phyloP scores from a whole-genome alignment of 768 basidiomycete species.

The Hericium rajendrae region DNA sequence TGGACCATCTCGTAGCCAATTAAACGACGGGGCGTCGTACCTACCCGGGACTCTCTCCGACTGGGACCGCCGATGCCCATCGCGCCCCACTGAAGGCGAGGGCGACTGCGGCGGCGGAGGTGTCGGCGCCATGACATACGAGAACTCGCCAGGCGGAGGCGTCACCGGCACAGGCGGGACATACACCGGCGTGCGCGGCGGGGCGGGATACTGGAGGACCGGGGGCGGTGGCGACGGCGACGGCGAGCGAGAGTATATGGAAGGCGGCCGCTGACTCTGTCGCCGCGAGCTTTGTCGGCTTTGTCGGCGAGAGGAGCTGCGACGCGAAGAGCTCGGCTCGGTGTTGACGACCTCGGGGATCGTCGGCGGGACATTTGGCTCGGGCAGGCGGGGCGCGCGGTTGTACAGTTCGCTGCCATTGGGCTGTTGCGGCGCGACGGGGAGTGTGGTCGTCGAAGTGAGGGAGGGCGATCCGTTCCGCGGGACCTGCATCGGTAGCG shows the following conservation, averaged over 20 bases:
- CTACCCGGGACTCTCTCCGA: not conserved
- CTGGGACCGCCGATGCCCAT: not conserved
- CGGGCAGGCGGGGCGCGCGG: not conserved
- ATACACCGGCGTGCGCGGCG: not conserved
- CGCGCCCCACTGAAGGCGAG: not conserved
- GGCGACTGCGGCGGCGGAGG: not conserved
- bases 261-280: not conserved
- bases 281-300: no score
- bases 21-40: no score
- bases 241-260: not conserved
- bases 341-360: constrained; percentile 13
- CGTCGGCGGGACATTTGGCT: constrained; percentile 3
- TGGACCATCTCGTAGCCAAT: no score
- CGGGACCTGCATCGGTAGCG: not conserved
- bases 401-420: not conserved
- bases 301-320: not conserved
- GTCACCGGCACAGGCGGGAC: not conserved
- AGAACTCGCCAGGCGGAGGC: not conserved
- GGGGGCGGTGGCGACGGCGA: not conserved
- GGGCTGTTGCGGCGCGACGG: not conserved
- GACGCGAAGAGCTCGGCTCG: not conserved
- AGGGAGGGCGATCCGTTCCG: not conserved
- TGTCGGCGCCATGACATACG: not conserved
- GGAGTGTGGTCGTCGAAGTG: not conserved
- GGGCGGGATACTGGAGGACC: not conserved